Conservation (phyloP, 805 yeast genomes). For the Kazachstania martiniae region DNA sequence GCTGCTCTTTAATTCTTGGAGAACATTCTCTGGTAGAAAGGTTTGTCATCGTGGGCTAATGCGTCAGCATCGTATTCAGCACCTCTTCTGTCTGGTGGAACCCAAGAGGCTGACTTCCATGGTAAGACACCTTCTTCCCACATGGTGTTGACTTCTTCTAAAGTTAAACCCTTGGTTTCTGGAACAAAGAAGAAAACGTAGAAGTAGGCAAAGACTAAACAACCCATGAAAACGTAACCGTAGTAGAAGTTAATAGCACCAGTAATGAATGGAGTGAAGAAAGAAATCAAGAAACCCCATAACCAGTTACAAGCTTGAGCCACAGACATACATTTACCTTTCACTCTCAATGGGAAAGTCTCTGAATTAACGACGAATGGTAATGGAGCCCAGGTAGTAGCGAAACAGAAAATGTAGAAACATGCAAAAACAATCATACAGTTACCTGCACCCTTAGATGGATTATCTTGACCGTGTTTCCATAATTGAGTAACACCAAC, state of each 20-base stretch:
- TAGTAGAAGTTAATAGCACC: slow-evolving; percentile 51
- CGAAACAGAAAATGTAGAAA: slow-evolving; percentile 62
- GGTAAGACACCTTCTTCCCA: slow-evolving; percentile 31
- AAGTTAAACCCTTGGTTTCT: slow-evolving; percentile 67
- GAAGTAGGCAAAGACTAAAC: slow-evolving; percentile 42
- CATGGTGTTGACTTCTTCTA: slow-evolving; percentile 68
- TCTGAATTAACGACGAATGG: slow-evolving; percentile 57
- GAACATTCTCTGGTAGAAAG: slow-evolving; percentile 15
- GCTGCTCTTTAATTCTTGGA: slow-evolving; percentile 2
- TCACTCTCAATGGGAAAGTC: slow-evolving; percentile 62
- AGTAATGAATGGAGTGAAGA: slow-evolving; percentile 58
- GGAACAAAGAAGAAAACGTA: slow-evolving; percentile 61
- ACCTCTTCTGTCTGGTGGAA: slow-evolving; percentile 32
- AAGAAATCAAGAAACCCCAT: slow-evolving; percentile 45
- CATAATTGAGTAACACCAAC: slow-evolving; percentile 43
- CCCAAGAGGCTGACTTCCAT: slow-evolving; percentile 38
- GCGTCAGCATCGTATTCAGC: slow-evolving; percentile 13
- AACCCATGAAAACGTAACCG: slow-evolving; percentile 52
- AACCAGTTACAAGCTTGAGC: slow-evolving; percentile 55
- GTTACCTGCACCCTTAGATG: slow-evolving; percentile 45
- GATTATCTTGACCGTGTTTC: slow-evolving; percentile 27
- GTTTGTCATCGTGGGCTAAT: slow-evolving; percentile 12
- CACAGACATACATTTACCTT: slow-evolving; percentile 47
- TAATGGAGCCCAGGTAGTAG: slow-evolving; percentile 69
- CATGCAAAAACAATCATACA: slow-evolving; percentile 64